A percentile compares a stretch with the other conserved stretches of the same genome.
These are phyloP conservation scores for Biancaea sappan DNA, from an alignment of 306 rosid genomes.

Conservation along the genomic window DNA sequence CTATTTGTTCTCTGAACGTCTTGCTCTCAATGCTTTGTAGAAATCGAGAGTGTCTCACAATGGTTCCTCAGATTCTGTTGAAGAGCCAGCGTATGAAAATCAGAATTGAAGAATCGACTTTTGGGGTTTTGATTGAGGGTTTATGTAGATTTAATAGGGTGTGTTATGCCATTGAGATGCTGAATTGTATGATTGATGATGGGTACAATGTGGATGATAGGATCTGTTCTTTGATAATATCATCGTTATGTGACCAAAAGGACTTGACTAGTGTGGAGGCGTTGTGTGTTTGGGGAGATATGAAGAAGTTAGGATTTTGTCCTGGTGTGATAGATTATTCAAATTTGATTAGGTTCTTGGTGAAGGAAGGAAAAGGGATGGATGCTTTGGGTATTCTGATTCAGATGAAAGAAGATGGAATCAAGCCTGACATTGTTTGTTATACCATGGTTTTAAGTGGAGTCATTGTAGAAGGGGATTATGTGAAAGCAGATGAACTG, in stretches of 20 bases:
- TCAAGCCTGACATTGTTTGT: constrained; percentile 73
- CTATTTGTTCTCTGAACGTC: constrained; percentile 61
- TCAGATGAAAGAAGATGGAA: constrained; percentile 61
- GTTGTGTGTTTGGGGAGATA: constrained; percentile 54
- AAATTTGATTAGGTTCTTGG: constrained; percentile 57
- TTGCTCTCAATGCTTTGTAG: constrained; percentile 64
- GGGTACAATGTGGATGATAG: constrained; percentile 61
- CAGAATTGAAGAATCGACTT: constrained; percentile 69
- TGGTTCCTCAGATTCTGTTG: constrained; percentile 69
- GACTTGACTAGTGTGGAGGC: constrained; percentile 44
- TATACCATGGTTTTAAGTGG: constrained; percentile 76
- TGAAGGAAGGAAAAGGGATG: constrained; percentile 53
- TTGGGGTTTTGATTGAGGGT: constrained; percentile 56
- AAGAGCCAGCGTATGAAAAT: constrained; percentile 62
- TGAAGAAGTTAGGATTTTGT: constrained; percentile 62
- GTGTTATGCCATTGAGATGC: constrained; percentile 63
- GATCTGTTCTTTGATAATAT: constrained; percentile 66
- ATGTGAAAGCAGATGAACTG: constrained; percentile 52
- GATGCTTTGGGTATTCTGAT: constrained; percentile 58
- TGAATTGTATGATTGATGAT: constrained; percentile 56
- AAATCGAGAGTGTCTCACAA: constrained; percentile 46
- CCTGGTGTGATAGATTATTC: constrained; percentile 65
- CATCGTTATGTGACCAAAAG: constrained; percentile 52
- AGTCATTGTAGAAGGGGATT: constrained; percentile 49
- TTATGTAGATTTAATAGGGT: constrained; percentile 61